Base-by-base conservation (phyloP, 2,329 filamentous ascomycete species). In the Apiospora phragmitis region DNA sequence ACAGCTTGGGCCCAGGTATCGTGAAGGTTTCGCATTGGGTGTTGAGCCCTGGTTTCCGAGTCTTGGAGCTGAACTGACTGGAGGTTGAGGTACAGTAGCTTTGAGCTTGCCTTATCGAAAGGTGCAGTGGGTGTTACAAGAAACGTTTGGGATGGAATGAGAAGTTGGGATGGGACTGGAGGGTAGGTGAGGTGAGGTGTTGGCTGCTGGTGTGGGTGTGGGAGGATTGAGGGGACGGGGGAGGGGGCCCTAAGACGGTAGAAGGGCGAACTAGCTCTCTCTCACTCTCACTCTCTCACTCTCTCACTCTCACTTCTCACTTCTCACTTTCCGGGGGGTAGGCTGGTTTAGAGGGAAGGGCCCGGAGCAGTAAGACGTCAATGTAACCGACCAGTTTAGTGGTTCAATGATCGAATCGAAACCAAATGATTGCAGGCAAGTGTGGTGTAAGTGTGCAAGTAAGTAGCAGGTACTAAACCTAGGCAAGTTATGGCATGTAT, bases 51-150 rank as follows among this genome's bases (percentile, higher is more conserved):
- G 55, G 55, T 24, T 62, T 62, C 32, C 55, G 55, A 62, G 32
- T 62, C 55, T 38, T 62, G 55, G 55, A 62, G 55, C 55, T 62
- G 55, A 62, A 62, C 29, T 49, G 47, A 49, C 47, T 35, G 55
- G 38, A 38, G 55, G 32, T 62, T 38, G 55, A n/a, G 55, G 55
- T 38, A 62, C 55, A 38, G 55, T 62, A 62, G 55, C 55, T 62
- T 38, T 21, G 55, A 62, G 55, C 55, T 62, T 62, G 29, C 55
- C 55, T 38, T 62, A 38, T 62, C 55, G 21, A 62, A 62, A 62
- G 55, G 55, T 38, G 55, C 55, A 62, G 55, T 62, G 55, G 55
- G 55, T 62, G 55, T 62, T 62, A 62, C 55, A 62, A 62, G 55
- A 62, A 62, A 38, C 55, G 55, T 62, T 62, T 62, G 32, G 55